Conservation (phyloP, 208 protist species). For the Acanthamoeba divionensis region DNA sequence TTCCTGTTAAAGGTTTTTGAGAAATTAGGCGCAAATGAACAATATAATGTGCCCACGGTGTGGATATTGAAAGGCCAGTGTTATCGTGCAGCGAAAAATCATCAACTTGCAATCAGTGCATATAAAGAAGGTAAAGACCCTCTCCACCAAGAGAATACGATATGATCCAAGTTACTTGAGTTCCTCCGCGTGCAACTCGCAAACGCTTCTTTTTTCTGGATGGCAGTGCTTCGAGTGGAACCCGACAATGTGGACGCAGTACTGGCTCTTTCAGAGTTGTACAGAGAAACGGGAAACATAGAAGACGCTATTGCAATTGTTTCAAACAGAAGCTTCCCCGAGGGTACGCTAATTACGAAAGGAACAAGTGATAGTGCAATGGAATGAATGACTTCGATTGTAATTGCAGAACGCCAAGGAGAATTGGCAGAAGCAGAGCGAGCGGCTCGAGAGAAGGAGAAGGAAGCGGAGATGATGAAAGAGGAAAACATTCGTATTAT, state of each 20-base stretch:
- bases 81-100: neutral
- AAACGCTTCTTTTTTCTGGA: no score
- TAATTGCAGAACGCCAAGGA: neutral
- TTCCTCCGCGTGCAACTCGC: no score
- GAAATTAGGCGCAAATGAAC: neutral
- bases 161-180: no score
- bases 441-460: neutral
- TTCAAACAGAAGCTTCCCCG: neutral
- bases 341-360: neutral
- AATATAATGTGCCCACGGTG: constrained; percentile 25
- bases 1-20: neutral
- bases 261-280: constrained; percentile 29
- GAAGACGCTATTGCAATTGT: constrained; percentile 28
- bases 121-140: neutral
- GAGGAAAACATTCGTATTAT: neutral
- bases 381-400: neutral
- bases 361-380: neutral
- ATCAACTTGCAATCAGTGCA: neutral
- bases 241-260: constrained; percentile 26
- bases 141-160: no score
- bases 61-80: neutral
- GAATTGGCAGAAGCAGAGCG: neutral
- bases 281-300: constrained; percentile 10
- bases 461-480: neutral
- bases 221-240: neutral